These are phyloP conservation scores for Eucalyptus sp. DNA, from an alignment of 345 rosid species.

Conservation along the genomic window DNA sequence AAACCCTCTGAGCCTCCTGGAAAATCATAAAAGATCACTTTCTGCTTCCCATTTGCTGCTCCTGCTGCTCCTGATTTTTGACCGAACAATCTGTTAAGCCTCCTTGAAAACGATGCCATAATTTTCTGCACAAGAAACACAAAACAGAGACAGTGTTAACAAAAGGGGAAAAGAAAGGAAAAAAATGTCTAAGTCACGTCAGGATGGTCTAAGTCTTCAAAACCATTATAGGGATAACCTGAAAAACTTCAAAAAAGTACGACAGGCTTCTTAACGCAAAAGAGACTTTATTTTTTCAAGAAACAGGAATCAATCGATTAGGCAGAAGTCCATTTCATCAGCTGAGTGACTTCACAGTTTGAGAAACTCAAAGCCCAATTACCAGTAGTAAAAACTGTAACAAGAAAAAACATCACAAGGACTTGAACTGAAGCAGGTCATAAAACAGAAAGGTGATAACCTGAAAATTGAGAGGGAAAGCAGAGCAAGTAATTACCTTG, in stretches of 20 bases:
- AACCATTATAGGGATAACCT: neutral
- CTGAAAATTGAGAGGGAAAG: neutral
- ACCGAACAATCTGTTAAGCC: conserved; percentile 16
- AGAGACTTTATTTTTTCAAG: neutral
- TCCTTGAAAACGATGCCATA: conserved; percentile 23
- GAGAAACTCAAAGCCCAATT: neutral
- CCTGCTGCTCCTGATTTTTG: neutral
- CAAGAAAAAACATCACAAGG: neutral
- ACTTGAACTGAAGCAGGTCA: neutral
- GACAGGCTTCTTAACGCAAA: neutral
- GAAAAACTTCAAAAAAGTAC: neutral
- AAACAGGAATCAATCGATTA: neutral
- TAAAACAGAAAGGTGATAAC: neutral
- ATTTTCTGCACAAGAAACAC: conserved; percentile 9
- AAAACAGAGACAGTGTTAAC: neutral
- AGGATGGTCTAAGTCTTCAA: neutral
- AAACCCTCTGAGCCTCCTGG: conserved; percentile 46
- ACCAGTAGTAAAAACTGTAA: neutral
- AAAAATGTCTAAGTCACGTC: neutral
- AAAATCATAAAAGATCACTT: conserved; percentile 33
- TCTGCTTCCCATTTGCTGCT: conserved; percentile 2
- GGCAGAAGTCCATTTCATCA: neutral
- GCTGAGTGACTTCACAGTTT: neutral
- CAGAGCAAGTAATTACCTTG: conserved; percentile 16
- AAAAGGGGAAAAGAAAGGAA: neutral